Percentiles rank a stretch among this genome's conserved stretches.
Evolutionary conservation across 1,284 basidiomycete species (phyloP).

Genomic region (Ustilago cynodontis): DNA sequence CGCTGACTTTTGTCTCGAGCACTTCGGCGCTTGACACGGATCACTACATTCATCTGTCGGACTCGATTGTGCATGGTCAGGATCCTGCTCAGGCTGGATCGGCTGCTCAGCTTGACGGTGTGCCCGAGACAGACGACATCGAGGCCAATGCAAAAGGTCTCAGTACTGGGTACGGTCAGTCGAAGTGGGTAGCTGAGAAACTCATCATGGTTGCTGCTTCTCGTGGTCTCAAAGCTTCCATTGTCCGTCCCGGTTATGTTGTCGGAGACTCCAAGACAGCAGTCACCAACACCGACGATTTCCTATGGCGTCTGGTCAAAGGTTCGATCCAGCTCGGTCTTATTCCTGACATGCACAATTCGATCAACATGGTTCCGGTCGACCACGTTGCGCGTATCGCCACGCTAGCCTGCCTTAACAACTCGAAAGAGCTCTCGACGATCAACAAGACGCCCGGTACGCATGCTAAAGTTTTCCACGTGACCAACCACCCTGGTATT

Average conservation of each 20-base stretch:
- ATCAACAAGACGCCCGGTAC: slow-evolving; percentile 73
- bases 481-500: slow-evolving; percentile 86
- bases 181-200: slow-evolving; percentile 98
- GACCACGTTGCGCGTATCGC: slow-evolving; percentile 92
- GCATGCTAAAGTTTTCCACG: slow-evolving; percentile 82
- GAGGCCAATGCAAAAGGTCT: slow-evolving; percentile 83
- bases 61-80: slow-evolving; percentile 70
- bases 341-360: slow-evolving; percentile 97
- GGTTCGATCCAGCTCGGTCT: slow-evolving; percentile 95
- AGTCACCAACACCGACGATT: slow-evolving; percentile 99
- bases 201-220: slow-evolving; percentile 89
- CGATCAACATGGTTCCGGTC: slow-evolving; percentile 97
- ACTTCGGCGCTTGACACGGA: slow-evolving; percentile 93
- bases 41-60: slow-evolving; percentile 88
- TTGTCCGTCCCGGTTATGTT: slow-evolving; percentile 94
- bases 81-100: slow-evolving; percentile 38
- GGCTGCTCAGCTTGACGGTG: slow-evolving; percentile 73
- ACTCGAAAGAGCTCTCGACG: slow-evolving; percentile 26
- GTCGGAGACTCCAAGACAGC: slow-evolving; percentile 83
- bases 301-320: slow-evolving; percentile 97
- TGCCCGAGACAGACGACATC: slow-evolving; percentile 90
- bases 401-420: slow-evolving; percentile 70
- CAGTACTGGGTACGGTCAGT: slow-evolving; percentile 94
- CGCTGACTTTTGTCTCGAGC: slow-evolving; percentile 90
- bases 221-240: slow-evolving; percentile 86